phyloP scores from a whole-genome alignment of 768 basidiomycete genomes.

The Panus rudis region DNA sequence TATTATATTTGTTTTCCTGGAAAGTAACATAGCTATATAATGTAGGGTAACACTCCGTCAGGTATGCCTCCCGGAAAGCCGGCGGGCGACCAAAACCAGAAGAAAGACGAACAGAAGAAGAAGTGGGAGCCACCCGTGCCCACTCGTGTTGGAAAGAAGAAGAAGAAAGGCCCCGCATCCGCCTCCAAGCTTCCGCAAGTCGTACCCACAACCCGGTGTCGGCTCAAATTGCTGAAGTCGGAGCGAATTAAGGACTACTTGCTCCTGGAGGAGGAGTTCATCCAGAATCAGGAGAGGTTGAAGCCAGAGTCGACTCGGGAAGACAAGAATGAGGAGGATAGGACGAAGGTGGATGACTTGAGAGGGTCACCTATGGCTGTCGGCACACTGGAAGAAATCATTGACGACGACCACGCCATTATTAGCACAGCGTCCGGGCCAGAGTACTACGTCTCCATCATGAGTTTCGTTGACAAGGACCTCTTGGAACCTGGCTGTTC shows the following conservation, averaged over 20 bases:
- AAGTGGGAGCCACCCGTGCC: constrained; percentile 99
- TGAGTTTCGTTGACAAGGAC: constrained; percentile 98
- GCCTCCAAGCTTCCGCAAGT: constrained; percentile 89
- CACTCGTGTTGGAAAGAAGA: constrained; percentile 96
- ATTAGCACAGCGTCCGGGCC: constrained; percentile 92
- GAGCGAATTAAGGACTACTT: constrained; percentile 99
- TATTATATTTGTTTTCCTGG: no score
- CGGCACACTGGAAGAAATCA: constrained; percentile 95
- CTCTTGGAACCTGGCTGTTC: constrained; percentile 93
- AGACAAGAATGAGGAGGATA: constrained; percentile 94
- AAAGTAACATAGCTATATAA: no score
- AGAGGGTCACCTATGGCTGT: constrained; percentile 98
- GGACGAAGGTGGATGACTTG: constrained; percentile 88
- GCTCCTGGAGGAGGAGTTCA: constrained; percentile 91
- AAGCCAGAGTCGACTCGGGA: constrained; percentile 84
- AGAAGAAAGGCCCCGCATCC: constrained; percentile 83
- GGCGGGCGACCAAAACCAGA: constrained; percentile 38
- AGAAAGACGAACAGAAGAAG: constrained; percentile 68
- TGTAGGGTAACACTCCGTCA: constrained; percentile 72
- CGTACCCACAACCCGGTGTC: constrained; percentile 91
- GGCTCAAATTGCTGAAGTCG: constrained; percentile 89
- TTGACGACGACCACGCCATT: constrained; percentile 99
- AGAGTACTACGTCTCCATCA: constrained; percentile 95
- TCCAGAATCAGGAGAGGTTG: constrained; percentile 85
- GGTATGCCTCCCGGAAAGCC: constrained; percentile 31